Percentiles rank a stretch among this genome's conserved stretches.
Conservation (phyloP, 202 grass and related monocot genomes). For the Dendrocalamus latiflorus region DNA sequence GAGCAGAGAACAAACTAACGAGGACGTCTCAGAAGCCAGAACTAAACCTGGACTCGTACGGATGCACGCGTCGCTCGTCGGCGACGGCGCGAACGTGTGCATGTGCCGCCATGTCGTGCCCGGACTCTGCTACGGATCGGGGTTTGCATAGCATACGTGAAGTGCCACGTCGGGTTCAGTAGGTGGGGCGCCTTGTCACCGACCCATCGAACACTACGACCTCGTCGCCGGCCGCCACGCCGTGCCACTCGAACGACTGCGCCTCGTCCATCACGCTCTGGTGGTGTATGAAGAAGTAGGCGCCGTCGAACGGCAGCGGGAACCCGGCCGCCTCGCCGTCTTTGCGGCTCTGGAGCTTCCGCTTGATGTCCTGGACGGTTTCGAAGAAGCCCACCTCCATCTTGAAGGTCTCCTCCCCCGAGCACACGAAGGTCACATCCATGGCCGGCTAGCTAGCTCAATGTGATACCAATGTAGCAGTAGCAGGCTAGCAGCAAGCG, state of each 20-base stretch:
- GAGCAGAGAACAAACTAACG: background rate
- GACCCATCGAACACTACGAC: conserved; percentile 43
- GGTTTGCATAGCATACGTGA: no score
- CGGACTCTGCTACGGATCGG: no score
- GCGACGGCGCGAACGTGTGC: no score
- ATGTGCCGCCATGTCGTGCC: no score
- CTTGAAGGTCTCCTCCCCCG: conserved; percentile 27
- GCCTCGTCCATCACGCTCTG: conserved; percentile 50
- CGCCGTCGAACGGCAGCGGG: conserved; percentile 36
- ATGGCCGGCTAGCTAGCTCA: background rate
- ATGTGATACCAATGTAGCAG: background rate
- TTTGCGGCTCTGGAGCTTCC: conserved; percentile 33
- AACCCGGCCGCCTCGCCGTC: background rate
- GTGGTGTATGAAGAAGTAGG: conserved; percentile 52
- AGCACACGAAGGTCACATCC: conserved; percentile 51
- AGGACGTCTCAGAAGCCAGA: background rate
- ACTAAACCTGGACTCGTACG: no score
- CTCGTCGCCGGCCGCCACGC: conserved; percentile 41
- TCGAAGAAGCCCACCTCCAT: conserved; percentile 61
- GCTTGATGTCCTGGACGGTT: conserved; percentile 42
- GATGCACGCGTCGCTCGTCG: no score
- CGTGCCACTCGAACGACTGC: conserved; percentile 45
- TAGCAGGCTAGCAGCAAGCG: background rate
- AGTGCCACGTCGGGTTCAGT: background rate
- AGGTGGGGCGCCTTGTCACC: background rate